phyloP scores from a whole-genome alignment of 2,329 filamentous ascomycete species.

The Aspergillus luchuensis region DNA sequence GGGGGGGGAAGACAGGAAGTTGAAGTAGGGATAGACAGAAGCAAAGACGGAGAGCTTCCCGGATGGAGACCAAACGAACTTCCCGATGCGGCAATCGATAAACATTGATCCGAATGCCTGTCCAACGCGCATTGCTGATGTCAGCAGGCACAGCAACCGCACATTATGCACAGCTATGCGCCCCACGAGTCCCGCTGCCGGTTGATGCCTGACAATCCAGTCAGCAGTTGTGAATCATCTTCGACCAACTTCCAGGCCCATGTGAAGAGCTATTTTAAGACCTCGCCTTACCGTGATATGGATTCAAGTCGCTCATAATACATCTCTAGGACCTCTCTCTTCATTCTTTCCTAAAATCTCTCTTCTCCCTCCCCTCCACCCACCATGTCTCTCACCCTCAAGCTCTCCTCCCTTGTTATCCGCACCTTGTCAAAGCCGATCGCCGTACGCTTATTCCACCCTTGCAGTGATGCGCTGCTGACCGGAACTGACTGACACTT shows the following conservation, averaged over 20 bases:
- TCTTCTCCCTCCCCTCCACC: background rate
- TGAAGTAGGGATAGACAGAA: constrained; percentile 16
- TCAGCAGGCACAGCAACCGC: constrained; percentile 25
- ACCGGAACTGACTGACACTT: constrained; percentile 24
- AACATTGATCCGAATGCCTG: constrained; percentile 35
- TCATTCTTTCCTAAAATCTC: background rate
- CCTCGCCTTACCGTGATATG: constrained; percentile 2
- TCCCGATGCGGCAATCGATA: constrained; percentile 42
- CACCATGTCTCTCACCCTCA: constrained; percentile 65
- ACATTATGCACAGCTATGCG: constrained; percentile 10
- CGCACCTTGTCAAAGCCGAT: constrained; percentile 69
- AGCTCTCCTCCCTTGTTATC: constrained; percentile 65
- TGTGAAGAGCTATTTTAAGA: background rate
- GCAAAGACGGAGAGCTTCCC: constrained; percentile 30
- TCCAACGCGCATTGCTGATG: constrained; percentile 31
- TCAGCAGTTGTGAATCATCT: constrained; percentile 9
- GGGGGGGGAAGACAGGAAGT: constrained; percentile 14
- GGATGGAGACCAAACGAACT: constrained; percentile 26
- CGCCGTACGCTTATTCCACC: constrained; percentile 52
- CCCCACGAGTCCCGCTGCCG: constrained; percentile 7
- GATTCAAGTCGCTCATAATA: background rate
- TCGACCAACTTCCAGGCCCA: background rate
- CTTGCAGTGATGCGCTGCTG: constrained; percentile 6
- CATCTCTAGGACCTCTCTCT: background rate
- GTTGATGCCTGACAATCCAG: constrained; percentile 15